These are phyloP conservation scores for Nelumbo lutea DNA, from an alignment of 164 flowering plant genomes.

Conservation along the genomic window DNA sequence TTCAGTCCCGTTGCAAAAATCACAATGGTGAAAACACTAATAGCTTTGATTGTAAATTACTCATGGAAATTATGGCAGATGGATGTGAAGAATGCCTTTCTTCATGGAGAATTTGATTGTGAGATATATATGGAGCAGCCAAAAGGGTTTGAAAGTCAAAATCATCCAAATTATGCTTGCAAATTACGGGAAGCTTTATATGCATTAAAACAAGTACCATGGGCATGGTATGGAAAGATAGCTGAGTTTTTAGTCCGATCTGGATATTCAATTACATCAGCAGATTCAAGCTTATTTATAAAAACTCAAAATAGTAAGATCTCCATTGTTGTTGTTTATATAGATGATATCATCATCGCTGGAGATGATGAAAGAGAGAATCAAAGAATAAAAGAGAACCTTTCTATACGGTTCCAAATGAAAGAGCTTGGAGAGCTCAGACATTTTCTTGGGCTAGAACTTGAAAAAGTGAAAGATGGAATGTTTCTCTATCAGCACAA, in stretches of 20 bases:
- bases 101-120: background rate
- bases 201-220: background rate
- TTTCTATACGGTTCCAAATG: background rate
- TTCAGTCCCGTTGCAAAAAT: background rate
- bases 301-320: background rate
- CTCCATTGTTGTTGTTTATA: background rate
- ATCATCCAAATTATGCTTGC: background rate
- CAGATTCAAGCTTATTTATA: background rate
- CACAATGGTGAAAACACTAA: background rate
- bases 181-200: slow-evolving; percentile 3
- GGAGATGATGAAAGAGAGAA: background rate
- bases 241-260: background rate
- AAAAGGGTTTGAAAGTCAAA: background rate
- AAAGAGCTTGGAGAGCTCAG: background rate
- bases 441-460: too few relatives aligned
- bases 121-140: slow-evolving; percentile 2
- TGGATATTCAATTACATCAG: background rate
- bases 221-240: background rate
- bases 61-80: background rate
- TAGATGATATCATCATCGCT: too few relatives aligned
- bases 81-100: background rate
- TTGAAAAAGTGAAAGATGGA: too few relatives aligned
- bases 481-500: too few relatives aligned
- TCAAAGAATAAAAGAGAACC: background rate
- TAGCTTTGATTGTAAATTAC: background rate